These are phyloP conservation scores for Jamesozyma piceae DNA, from an alignment of 805 yeast genomes.

Conservation along the genomic window DNA sequence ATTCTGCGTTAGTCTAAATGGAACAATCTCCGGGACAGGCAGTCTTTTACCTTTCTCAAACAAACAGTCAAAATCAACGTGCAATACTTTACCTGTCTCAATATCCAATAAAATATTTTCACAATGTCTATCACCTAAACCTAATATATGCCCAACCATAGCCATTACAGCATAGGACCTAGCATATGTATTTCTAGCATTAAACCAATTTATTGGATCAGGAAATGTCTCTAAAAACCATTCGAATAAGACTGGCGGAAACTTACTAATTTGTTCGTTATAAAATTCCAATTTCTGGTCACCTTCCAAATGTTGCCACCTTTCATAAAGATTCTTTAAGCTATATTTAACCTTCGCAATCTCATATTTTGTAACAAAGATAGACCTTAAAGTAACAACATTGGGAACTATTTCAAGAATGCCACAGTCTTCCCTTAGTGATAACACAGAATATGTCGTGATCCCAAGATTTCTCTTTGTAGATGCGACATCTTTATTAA, in stretches of 20 bases:
- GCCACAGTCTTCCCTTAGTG: conserved; percentile 79
- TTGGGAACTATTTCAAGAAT: conserved; percentile 83
- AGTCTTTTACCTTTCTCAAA: conserved; percentile 73
- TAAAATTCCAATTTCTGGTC: conserved; percentile 21
- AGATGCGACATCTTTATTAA: conserved; percentile 60
- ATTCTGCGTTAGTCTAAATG: conserved; percentile 83
- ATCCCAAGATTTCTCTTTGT: conserved; percentile 62
- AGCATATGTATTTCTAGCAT: conserved; percentile 62
- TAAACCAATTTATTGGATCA: conserved; percentile 82
- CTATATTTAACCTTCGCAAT: conserved; percentile 32
- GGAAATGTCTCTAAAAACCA: conserved; percentile 89
- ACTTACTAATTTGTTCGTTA: conserved; percentile 24
- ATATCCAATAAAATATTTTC: conserved; percentile 76
- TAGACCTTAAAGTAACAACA: conserved; percentile 60
- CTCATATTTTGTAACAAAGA: conserved; percentile 39
- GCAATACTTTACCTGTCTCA: conserved; percentile 69
- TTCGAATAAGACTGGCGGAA: conserved; percentile 65
- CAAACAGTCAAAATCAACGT: conserved; percentile 93
- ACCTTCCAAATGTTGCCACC: conserved; percentile 21
- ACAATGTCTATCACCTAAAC: conserved; percentile 93
- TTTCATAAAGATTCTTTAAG: conserved; percentile 18
- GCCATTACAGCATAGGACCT: conserved; percentile 93
- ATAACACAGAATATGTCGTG: conserved; percentile 79
- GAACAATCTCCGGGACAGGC: conserved; percentile 86
- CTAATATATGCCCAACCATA: conserved; percentile 87